phyloP scores from a whole-genome alignment of 768 basidiomycete genomes.

The Lactarius tabidus region DNA sequence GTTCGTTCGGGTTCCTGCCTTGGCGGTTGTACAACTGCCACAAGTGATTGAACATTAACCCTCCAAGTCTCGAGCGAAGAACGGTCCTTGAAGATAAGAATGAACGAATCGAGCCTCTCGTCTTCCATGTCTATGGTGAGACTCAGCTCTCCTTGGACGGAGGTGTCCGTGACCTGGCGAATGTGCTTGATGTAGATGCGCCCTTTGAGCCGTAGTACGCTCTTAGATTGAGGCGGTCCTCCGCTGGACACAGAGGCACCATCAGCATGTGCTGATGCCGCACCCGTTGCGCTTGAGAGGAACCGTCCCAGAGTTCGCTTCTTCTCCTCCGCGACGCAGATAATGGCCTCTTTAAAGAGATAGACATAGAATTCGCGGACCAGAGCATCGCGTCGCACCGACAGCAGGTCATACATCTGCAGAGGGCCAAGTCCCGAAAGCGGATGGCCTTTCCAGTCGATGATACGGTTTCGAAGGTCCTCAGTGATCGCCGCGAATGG shows the following conservation, averaged over 20 bases:
- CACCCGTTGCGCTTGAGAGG: conserved; percentile 51
- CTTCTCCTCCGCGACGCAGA: conserved; percentile 92
- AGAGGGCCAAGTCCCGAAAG: conserved; percentile 84
- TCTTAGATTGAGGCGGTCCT: conserved; percentile 39
- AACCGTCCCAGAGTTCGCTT: conserved; percentile 76
- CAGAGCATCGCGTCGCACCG: conserved; percentile 82
- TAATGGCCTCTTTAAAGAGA: conserved; percentile 95
- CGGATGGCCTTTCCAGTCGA: conserved; percentile 95
- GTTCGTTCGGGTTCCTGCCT: conserved; percentile 35
- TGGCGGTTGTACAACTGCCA: conserved; percentile 61
- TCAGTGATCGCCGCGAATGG: conserved; percentile 83
- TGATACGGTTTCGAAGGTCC: conserved; percentile 85
- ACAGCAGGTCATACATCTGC: conserved; percentile 89
- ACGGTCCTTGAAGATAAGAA: conserved; percentile 90
- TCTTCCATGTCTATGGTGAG: conserved; percentile 98
- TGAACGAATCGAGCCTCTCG: conserved; percentile 88
- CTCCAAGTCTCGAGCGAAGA: conserved; percentile 89
- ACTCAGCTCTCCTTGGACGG: conserved; percentile 77
- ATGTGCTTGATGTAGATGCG: conserved; percentile 96
- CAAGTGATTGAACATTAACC: conserved; percentile 72
- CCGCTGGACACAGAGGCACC: conserved; percentile 33
- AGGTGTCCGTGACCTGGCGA: conserved; percentile 78
- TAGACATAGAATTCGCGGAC: conserved; percentile 95
- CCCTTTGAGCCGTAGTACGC: conserved; percentile 87
- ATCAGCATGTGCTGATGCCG: conserved; percentile 47